Evolutionary conservation across 176 grass and related monocot genomes (phyloP), one percentile per base, ranked within the genome.

Genomic region (Aegilops sharonensis): DNA sequence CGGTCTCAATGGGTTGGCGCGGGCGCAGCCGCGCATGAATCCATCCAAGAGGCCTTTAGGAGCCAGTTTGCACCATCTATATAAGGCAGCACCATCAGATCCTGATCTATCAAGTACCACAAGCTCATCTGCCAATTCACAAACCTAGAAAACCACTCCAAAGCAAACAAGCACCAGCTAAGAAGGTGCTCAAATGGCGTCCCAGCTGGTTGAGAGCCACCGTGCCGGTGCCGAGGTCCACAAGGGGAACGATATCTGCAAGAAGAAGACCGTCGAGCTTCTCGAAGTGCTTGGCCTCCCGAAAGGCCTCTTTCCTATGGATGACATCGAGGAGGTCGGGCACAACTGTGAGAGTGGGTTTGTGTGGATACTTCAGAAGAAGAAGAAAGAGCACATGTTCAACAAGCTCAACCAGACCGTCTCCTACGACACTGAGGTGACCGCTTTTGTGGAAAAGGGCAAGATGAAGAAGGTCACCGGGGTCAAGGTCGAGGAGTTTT

Each of bases 321-420:
- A 82, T 4, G 80, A 56, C 43, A 56, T 84, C 14, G 56, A 76
- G 36, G 69, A 84, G 82, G 75, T 84, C 18, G 82, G 69, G 9
- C 75, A 84, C 69, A 76, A 84, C 23, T 24, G 35, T 2, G 57
- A 39, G 12, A 59, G 6, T 15, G 82, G 68, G 45, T 75, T 84
- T 5, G 17, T 62, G 12, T 84, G 82, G 69, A 25, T 84, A 15
- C 2, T 85, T 3, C 57, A 37, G 0, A 85, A 34, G 83, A 85
- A 85, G 59, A 85, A 76, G 72, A 77, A 65, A 12, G 72, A 85
- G 13, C 59, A 85, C 59, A 76, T 59, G 3, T 85, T 85, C 72
- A 85, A 77, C 72, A 86, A 79, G 75, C 79, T 86, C 62, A 86
- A 86, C 32, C 75, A 86, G 32, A 78, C 30, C 0, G 64, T 86